phyloP scores from a whole-genome alignment of 2,329 filamentous ascomycete genomes.

The Lasiodiplodia gonubiensis region DNA sequence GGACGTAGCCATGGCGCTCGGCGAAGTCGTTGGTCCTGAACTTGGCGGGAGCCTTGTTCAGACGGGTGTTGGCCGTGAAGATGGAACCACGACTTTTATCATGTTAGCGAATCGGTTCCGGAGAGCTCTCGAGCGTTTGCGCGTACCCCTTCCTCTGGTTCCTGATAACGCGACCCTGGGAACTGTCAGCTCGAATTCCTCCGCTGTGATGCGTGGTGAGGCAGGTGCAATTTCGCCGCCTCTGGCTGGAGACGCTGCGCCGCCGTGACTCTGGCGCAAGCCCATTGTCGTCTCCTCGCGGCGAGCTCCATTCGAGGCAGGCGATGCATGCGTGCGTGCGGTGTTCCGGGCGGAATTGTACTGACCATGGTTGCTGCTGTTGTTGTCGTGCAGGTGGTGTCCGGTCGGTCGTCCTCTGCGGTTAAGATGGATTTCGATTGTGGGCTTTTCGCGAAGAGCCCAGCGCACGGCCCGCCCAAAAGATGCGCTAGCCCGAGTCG shows the following conservation, averaged over 20 bases:
- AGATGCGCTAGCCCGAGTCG: not conserved
- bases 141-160: slow-evolving; percentile 66
- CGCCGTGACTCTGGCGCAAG: not conserved
- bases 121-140: slow-evolving; percentile 5
- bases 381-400: slow-evolving; percentile 29
- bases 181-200: slow-evolving; percentile 21
- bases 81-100: slow-evolving; percentile 75
- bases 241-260: slow-evolving; percentile 10
- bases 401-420: slow-evolving; percentile 28
- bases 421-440: slow-evolving; percentile 28
- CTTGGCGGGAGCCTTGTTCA: slow-evolving; percentile 94
- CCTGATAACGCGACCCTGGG: slow-evolving; percentile 71
- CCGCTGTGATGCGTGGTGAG: not conserved
- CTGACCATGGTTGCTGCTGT: slow-evolving; percentile 30
- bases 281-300: not conserved
- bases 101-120: slow-evolving; percentile 28
- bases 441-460: slow-evolving; percentile 22
- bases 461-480: not conserved
- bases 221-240: not conserved
- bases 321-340: not conserved
- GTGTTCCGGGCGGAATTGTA: slow-evolving; percentile 12
- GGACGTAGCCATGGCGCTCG: slow-evolving; percentile 96
- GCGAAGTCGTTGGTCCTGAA: slow-evolving; percentile 97
- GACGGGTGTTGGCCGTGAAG: slow-evolving; percentile 69
- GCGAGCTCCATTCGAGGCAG: slow-evolving; percentile 7